phyloP scores from a whole-genome alignment of 495 filamentous ascomycete genomes.

The Penicillium paxilli region DNA sequence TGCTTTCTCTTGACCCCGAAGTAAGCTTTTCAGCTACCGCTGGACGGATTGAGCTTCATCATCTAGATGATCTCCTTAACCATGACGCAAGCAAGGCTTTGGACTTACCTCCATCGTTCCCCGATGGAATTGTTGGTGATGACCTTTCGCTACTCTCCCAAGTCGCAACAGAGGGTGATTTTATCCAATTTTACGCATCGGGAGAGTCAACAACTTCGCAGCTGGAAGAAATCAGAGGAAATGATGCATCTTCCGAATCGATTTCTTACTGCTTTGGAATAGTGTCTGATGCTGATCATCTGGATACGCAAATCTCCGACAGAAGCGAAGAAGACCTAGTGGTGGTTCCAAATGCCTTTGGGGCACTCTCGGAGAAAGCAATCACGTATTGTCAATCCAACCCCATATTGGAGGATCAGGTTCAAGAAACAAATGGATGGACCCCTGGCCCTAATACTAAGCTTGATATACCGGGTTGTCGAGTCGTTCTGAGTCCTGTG shows the following conservation, averaged over 20 bases:
- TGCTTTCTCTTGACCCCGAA: conserved; percentile 80
- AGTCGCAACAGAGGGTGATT: conserved; percentile 47
- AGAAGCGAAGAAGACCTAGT: conserved; percentile 22
- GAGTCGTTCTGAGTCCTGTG: conserved; percentile 24
- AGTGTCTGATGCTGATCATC: conserved; percentile 24
- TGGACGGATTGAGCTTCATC: conserved; percentile 8
- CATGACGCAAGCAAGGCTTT: conserved; percentile 4
- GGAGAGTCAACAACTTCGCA: conserved; percentile 16
- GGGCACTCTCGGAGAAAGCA: conserved; percentile 51
- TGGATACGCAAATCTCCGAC: neutral
- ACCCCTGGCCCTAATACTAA: conserved; percentile 32
- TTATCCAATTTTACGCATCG: conserved; percentile 51
- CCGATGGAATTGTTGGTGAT: conserved; percentile 25
- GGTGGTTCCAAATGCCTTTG: conserved; percentile 39
- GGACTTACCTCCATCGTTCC: conserved; percentile 20
- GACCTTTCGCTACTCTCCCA: conserved; percentile 44
- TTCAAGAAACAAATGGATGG: neutral
- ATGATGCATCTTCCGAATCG: neutral
- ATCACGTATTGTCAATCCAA: conserved; percentile 40
- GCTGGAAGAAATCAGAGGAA: neutral
- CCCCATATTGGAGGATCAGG: neutral
- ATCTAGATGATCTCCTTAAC: conserved; percentile 25
- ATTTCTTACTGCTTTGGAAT: conserved; percentile 37
- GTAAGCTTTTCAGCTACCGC: conserved; percentile 33
- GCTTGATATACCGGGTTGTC: conserved; percentile 42